A percentile compares a stretch with the other conserved stretches of the same genome.
These are phyloP conservation scores for Hymenoscyphus infarciens DNA, from an alignment of 2,329 filamentous ascomycete species.

Conservation along the genomic window DNA sequence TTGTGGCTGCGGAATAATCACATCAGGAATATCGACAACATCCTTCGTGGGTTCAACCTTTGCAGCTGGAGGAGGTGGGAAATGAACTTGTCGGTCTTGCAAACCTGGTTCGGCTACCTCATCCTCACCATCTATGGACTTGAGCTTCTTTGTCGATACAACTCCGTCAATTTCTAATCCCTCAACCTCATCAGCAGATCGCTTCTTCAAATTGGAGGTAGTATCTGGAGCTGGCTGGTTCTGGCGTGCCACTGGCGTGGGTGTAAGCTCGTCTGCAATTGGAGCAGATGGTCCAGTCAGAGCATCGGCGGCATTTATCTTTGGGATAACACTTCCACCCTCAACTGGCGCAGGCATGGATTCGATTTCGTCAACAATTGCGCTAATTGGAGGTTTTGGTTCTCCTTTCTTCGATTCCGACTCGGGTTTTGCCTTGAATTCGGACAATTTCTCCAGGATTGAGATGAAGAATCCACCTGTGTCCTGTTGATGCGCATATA, in stretches of 20 bases:
- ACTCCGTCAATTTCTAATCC: constrained; percentile 24
- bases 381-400: constrained; percentile 36
- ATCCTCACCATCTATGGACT: constrained; percentile 38
- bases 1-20: constrained; percentile 18
- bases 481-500: constrained; percentile 94
- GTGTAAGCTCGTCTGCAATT: not conserved
- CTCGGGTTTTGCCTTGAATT: constrained; percentile 76
- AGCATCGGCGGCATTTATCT: constrained; percentile 33
- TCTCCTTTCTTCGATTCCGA: constrained; percentile 50
- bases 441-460: constrained; percentile 85
- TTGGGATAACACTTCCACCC: constrained; percentile 31
- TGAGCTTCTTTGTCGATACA: constrained; percentile 44
- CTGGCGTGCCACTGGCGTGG: constrained; percentile 29
- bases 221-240: constrained; percentile 33
- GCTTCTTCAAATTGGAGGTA: constrained; percentile 34
- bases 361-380: constrained; percentile 42
- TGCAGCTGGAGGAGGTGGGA: constrained; percentile 34
- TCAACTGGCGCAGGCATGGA: constrained; percentile 33
- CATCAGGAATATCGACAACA: constrained; percentile 25
- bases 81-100: constrained; percentile 35
- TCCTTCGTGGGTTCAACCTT: constrained; percentile 31
- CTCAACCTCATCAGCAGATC: constrained; percentile 36
- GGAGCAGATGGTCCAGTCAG: constrained; percentile 19
- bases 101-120: constrained; percentile 23
- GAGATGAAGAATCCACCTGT: constrained; percentile 98